Evolutionary conservation across 805 yeast species (phyloP).

Genomic region (Yamadazyma sp.): DNA sequence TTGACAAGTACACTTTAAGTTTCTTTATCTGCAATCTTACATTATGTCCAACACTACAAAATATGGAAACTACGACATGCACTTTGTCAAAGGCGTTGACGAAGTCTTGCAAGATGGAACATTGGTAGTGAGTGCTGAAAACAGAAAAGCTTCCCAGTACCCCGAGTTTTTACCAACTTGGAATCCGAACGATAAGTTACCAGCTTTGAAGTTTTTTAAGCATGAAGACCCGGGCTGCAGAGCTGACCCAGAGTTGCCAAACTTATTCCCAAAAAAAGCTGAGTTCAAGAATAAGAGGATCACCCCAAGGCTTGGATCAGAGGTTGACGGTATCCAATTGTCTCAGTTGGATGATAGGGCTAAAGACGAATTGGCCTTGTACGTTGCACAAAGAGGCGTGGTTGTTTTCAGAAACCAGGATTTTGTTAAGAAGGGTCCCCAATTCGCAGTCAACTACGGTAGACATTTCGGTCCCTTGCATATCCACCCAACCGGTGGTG

Average conservation of each 20-base stretch:
- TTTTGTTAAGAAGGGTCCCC: conserved; percentile 40
- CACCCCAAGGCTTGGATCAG: conserved; percentile 35
- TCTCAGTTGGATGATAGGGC: conserved; percentile 25
- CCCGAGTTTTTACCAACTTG: conserved; percentile 36
- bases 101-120: conserved; percentile 22
- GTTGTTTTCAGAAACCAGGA: conserved; percentile 35
- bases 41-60: conserved; percentile 10
- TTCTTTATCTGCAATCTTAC: too few relatives aligned
- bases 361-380: conserved; percentile 33
- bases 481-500: conserved; percentile 24
- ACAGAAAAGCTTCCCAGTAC: conserved; percentile 22
- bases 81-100: conserved; percentile 15
- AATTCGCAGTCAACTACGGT: conserved; percentile 32
- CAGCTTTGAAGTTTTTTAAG: conserved; percentile 26
- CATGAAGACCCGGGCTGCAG: conserved; percentile 30
- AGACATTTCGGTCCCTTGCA: conserved; percentile 23
- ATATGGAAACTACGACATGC: conserved; percentile 16
- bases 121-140: conserved; percentile 25
- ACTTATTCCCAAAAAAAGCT: conserved; percentile 20
- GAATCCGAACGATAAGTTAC: conserved; percentile 32
- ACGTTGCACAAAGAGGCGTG: conserved; percentile 35
- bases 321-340: conserved; percentile 30
- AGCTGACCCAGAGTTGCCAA: conserved; percentile 22
- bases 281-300: conserved; percentile 19
- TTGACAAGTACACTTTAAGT: too few relatives aligned